phyloP scores from a whole-genome alignment of 306 rosid species.

The Parietaria judaica region DNA sequence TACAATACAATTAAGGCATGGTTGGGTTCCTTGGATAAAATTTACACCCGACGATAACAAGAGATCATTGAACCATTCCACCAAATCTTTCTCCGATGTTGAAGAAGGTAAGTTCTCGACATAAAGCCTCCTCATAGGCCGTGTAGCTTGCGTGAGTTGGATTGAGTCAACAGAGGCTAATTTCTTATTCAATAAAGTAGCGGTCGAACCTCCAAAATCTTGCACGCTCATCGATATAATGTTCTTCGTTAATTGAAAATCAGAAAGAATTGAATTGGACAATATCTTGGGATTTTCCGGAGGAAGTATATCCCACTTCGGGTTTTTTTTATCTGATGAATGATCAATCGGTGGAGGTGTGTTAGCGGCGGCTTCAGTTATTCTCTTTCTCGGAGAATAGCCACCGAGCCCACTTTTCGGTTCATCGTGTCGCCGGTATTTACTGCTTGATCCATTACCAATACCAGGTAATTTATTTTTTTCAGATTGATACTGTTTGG shows the following conservation, averaged over 20 bases:
- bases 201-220: constrained; percentile 29
- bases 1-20: constrained; percentile 85
- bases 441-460: constrained; percentile 62
- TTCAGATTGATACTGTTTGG: constrained; percentile 40
- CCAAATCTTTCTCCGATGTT: constrained; percentile 61
- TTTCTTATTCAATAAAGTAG: constrained; percentile 36
- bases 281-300: constrained; percentile 34
- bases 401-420: constrained; percentile 84
- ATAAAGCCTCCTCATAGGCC: constrained; percentile 91
- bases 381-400: constrained; percentile 94
- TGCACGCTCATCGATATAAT: constrained; percentile 33
- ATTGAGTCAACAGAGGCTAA: constrained; percentile 52
- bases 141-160: constrained; percentile 88
- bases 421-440: constrained; percentile 45
- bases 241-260: constrained; percentile 38
- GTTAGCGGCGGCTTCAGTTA: constrained; percentile 62
- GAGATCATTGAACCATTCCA: constrained; percentile 64
- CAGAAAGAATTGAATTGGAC: constrained; percentile 37
- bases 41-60: constrained; percentile 51
- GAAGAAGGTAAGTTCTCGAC: constrained; percentile 78
- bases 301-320: constrained; percentile 75
- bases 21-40: constrained; percentile 60
- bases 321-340: constrained; percentile 63
- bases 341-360: constrained; percentile 71
- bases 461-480: constrained; percentile 46